A percentile compares a stretch with the other conserved stretches of the same genome.
These are phyloP conservation scores for Podospora sp. DNA, from an alignment of 495 filamentous ascomycete genomes.

Conservation along the genomic window DNA sequence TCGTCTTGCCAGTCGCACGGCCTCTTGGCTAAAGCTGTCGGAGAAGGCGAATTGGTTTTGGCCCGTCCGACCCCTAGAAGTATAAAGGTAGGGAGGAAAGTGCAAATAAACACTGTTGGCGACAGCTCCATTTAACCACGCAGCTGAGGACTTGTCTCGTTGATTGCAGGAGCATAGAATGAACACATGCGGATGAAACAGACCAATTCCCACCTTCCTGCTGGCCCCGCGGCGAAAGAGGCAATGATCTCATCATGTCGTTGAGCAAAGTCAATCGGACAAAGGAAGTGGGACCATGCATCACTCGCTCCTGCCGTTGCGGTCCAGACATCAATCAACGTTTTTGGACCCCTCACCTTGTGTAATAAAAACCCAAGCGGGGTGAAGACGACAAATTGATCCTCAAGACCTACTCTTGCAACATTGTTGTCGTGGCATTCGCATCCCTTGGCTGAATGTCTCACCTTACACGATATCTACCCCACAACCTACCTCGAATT, in stretches of 20 bases:
- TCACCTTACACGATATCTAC: neutral
- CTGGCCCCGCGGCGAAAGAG: neutral
- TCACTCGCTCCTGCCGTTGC: neutral
- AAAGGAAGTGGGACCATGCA: conserved; percentile 8
- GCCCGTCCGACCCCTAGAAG: too few relatives aligned
- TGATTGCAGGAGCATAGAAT: too few relatives aligned
- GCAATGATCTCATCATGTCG: conserved; percentile 17
- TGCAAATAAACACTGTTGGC: too few relatives aligned
- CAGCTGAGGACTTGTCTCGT: too few relatives aligned
- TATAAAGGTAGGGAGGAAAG: too few relatives aligned
- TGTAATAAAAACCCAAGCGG: neutral
- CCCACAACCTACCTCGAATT: neutral
- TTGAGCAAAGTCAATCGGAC: neutral
- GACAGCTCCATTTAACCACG: too few relatives aligned
- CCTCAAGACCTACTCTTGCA: neutral
- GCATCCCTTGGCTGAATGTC: too few relatives aligned
- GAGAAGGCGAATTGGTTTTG: too few relatives aligned
- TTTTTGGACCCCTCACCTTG: neutral
- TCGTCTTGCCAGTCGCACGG: too few relatives aligned
- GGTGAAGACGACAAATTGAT: neutral
- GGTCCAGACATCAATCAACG: neutral
- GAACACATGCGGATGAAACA: neutral
- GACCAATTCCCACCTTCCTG: neutral
- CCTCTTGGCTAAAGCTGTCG: too few relatives aligned
- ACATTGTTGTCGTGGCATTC: neutral